A percentile compares a stretch with the other conserved stretches of the same genome.
These are phyloP conservation scores for Aureobasidium sp. DNA, from an alignment of 2,329 filamentous ascomycete genomes.

Conservation along the genomic window DNA sequence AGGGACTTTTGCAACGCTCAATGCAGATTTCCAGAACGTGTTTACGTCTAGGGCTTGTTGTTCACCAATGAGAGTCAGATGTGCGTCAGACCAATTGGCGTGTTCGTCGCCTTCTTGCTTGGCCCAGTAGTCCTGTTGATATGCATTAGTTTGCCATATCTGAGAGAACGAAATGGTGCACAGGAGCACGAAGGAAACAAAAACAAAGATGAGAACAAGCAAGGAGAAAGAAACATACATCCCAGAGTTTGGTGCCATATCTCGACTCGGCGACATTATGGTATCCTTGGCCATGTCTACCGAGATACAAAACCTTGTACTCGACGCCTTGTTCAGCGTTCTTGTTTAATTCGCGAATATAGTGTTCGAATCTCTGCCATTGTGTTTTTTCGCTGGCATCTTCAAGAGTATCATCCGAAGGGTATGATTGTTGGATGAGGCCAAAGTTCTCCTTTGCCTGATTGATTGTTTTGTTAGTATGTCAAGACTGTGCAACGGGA, in stretches of 20 bases:
- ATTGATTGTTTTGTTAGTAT: background rate
- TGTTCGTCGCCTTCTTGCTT: conserved; percentile 52
- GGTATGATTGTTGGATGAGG: conserved; percentile 52
- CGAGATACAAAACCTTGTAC: conserved; percentile 26
- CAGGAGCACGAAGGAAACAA: too few species aligned
- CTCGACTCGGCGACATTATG: conserved; percentile 20
- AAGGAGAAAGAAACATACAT: background rate
- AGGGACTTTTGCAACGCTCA: conserved; percentile 47
- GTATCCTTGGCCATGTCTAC: conserved; percentile 20
- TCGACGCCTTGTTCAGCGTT: conserved; percentile 38
- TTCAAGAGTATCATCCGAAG: conserved; percentile 33
- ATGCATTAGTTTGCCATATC: too few species aligned
- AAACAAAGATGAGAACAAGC: too few species aligned
- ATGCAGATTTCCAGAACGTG: conserved; percentile 49
- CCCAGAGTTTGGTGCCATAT: conserved; percentile 20
- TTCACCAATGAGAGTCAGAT: conserved; percentile 49
- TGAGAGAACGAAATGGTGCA: too few species aligned
- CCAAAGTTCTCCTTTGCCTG: conserved; percentile 51
- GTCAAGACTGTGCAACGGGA: too few species aligned
- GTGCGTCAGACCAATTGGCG: conserved; percentile 52
- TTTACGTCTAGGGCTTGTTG: conserved; percentile 50
- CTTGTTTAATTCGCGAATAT: conserved; percentile 45
- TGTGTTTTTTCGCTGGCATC: conserved; percentile 42
- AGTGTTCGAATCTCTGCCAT: conserved; percentile 58
- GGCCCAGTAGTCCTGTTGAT: conserved; percentile 46